Evolutionary conservation across 108 stramenopile species (phyloP).

Genomic region (Cyclotella atomus): DNA sequence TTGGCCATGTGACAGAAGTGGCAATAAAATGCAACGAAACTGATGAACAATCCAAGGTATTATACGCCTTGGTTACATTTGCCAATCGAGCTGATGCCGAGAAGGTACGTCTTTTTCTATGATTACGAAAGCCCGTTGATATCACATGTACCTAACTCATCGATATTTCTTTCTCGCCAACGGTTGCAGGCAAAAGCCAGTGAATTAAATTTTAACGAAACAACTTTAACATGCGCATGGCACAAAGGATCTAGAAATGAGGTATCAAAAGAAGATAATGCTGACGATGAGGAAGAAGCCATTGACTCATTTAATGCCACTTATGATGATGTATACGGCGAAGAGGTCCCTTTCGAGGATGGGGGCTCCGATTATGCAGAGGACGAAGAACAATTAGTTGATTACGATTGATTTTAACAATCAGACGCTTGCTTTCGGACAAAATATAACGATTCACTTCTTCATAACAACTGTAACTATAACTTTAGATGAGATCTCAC

Average conservation of each 20-base stretch:
- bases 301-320: not conserved
- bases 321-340: conserved; percentile 3
- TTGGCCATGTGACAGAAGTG: conserved; percentile 23
- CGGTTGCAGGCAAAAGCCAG: conserved; percentile 19
- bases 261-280: not conserved
- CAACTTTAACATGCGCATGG: conserved; percentile 24
- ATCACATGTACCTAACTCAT: not conserved
- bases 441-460: too few species aligned
- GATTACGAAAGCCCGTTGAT: not conserved
- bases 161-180: not conserved
- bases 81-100: conserved; percentile 31
- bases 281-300: not conserved
- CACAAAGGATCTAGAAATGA: not conserved
- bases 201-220: conserved; percentile 14
- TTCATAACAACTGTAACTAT: too few species aligned
- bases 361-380: too few species aligned
- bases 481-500: too few species aligned
- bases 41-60: not conserved
- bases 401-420: too few species aligned
- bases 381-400: too few species aligned
- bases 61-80: conserved; percentile 23
- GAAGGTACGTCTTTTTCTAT: conserved; percentile 11
- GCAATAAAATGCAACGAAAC: conserved; percentile 1
- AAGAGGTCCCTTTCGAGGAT: too few species aligned
- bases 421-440: too few species aligned